Conservation (phyloP, 805 yeast genomes). For the Saccharomycopsis sp. region DNA sequence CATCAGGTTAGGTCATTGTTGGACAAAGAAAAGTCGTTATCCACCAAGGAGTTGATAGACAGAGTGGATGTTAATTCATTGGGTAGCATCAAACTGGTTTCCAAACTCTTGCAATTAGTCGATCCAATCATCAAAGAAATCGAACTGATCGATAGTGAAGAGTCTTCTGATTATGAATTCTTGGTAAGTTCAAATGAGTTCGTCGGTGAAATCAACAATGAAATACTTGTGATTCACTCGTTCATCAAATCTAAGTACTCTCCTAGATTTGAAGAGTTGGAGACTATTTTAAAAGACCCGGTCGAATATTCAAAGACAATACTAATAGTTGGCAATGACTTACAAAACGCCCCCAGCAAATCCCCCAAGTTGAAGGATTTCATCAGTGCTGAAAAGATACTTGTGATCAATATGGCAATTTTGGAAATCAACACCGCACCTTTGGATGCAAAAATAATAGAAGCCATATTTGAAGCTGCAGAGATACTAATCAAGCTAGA, state of each 20-base stretch:
- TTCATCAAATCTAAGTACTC: constrained; percentile 46
- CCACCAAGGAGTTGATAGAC: constrained; percentile 14
- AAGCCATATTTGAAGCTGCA: constrained; percentile 37
- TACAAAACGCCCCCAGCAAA: constrained; percentile 26
- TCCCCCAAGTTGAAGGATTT: constrained; percentile 28
- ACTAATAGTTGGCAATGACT: constrained; percentile 40
- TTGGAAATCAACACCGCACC: constrained; percentile 34
- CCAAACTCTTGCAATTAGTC: constrained; percentile 1
- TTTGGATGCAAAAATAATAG: constrained; percentile 29
- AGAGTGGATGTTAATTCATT: constrained; percentile 21
- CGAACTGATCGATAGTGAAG: neutral
- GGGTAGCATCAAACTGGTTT: constrained; percentile 11
- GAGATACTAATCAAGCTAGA: constrained; percentile 39
- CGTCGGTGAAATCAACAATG: constrained; percentile 45
- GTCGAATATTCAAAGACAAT: constrained; percentile 51
- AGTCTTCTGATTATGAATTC: constrained; percentile 25
- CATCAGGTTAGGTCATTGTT: constrained; percentile 5
- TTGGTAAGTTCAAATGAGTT: constrained; percentile 45
- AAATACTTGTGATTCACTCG: constrained; percentile 40
- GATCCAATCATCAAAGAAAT: constrained; percentile 4
- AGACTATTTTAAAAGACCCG: constrained; percentile 50
- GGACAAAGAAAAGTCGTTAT: constrained; percentile 12
- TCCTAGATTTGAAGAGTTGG: constrained; percentile 64
- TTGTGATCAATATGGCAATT: constrained; percentile 70
- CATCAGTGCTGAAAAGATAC: constrained; percentile 53